Evolutionary conservation across 768 basidiomycete genomes (phyloP), one percentile per base, ranked within the genome.

Genomic region (Mycena rosella): DNA sequence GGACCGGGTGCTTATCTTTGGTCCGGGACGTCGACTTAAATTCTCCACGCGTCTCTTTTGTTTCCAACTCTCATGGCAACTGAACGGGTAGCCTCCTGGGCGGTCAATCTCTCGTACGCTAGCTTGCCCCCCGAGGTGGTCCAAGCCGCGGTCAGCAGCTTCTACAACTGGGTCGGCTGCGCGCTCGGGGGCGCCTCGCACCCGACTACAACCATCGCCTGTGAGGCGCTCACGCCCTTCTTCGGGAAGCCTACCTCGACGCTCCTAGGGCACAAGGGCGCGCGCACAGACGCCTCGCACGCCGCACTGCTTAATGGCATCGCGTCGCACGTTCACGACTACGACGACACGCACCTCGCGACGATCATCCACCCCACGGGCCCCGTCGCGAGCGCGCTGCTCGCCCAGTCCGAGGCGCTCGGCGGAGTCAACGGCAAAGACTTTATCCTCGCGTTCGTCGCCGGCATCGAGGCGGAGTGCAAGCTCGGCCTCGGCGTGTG

Each of bases 121-220:
- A 65, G 56, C 56, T 53, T 74, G 22, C 68, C 72, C 22, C 62
- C 64, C 26, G 67, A 66, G 26, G 72, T 74, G 3, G 52, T 74
- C 24, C 65, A 64, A 8, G 74, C 74, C 10, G 73, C 69, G 11
- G 70, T 72, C 15, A 68, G 49, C 13, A 73, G 72, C 45, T 62
- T 75, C 52, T 75, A 75, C 69, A 75, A 75, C 63, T 75, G 72
- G 72, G 70, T 73, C 45, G 74, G 74, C 17, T 75, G 74, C 48
- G 74, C 74, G 2, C 65, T 75, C 26, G 74, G 74, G 11, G 74
- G 74, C 10, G 64, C 69, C 22, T 49, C 51, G 18, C 74, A 75
- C 52, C 65, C 72, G 27, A 70, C 74, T 7, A 71, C 74, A 1
- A 55, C 60, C 26, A 67, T 60, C 22, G 74, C 74, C 11, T 65